These are phyloP conservation scores for Vararia minispora DNA, from an alignment of 768 basidiomycete species.

Conservation along the genomic window DNA sequence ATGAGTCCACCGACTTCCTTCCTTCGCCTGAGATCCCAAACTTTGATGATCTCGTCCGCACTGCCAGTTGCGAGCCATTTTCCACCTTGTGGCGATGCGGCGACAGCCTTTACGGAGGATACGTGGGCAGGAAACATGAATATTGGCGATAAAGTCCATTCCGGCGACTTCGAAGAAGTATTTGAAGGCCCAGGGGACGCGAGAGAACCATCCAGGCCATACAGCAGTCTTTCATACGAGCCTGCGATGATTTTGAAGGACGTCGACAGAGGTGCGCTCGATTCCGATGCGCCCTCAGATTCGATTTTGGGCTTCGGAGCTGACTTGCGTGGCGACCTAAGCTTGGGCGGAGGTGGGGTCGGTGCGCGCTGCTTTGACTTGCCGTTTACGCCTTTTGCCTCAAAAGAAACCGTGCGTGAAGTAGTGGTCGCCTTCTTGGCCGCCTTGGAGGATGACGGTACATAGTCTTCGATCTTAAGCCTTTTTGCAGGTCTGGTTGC, in stretches of 20 bases:
- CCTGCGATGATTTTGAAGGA: conserved; percentile 86
- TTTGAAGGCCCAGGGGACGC: conserved; percentile 17
- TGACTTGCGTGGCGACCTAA: conserved; percentile 6
- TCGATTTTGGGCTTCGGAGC: conserved; percentile 6
- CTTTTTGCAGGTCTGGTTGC: too few species aligned
- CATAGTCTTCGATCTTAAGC: too few species aligned
- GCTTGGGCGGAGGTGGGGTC: not conserved
- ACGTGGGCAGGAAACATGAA: conserved; percentile 98
- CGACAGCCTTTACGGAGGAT: conserved; percentile 83
- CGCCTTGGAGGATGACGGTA: too few species aligned
- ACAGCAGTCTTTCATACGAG: conserved; percentile 93
- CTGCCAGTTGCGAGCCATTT: conserved; percentile 96
- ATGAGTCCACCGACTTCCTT: conserved; percentile 94
- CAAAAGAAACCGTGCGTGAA: conserved; percentile 1
- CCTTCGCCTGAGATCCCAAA: conserved; percentile 86
- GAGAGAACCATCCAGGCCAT: conserved; percentile 65
- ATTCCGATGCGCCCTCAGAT: conserved; percentile 3
- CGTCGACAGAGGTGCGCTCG: conserved; percentile 26
- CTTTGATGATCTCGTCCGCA: conserved; percentile 92
- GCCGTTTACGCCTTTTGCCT: conserved; percentile 15
- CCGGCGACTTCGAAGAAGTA: conserved; percentile 17
- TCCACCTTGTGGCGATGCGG: conserved; percentile 78
- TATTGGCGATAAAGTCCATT: conserved; percentile 52
- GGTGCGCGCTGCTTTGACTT: conserved; percentile 15
- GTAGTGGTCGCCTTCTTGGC: not conserved